These are phyloP conservation scores for Barnettozyma vustinii DNA, from an alignment of 805 yeast species.

Conservation along the genomic window DNA sequence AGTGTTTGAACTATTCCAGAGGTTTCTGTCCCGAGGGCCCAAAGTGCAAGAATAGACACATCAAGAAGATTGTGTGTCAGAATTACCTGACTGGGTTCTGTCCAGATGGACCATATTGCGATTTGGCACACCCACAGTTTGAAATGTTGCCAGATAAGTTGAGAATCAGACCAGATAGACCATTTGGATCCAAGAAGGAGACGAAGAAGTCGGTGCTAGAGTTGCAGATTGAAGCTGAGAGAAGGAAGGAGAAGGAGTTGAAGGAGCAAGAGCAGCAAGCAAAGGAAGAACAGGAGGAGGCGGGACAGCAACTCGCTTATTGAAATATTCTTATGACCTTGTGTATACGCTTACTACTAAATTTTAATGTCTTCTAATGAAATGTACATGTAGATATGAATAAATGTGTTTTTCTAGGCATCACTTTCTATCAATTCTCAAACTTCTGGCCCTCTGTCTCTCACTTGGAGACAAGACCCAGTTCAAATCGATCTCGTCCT, in stretches of 20 bases:
- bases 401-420: neutral
- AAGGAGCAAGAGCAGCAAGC: conserved; percentile 12
- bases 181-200: conserved; percentile 12
- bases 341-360: neutral
- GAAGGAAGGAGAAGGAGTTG: conserved; percentile 15
- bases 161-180: conserved; percentile 31
- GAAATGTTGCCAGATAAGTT: conserved; percentile 39
- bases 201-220: conserved; percentile 21
- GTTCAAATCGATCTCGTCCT: conserved; percentile 42
- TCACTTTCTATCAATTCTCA: conserved; percentile 39
- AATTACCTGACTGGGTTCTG: conserved; percentile 86
- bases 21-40: conserved; percentile 96
- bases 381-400: neutral
- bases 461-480: conserved; percentile 83
- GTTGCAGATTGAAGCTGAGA: conserved; percentile 24
- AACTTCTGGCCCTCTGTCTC: conserved; percentile 52
- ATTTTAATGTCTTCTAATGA: neutral
- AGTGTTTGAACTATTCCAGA: conserved; percentile 72
- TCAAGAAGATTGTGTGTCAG: conserved; percentile 71
- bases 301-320: neutral
- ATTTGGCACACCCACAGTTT: conserved; percentile 78
- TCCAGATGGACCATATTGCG: conserved; percentile 74
- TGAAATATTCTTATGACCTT: neutral
- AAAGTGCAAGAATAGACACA: conserved; percentile 73
- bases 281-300: neutral